Base-by-base conservation (phyloP, 768 basidiomycete species). In the Lactarius quietus region DNA sequence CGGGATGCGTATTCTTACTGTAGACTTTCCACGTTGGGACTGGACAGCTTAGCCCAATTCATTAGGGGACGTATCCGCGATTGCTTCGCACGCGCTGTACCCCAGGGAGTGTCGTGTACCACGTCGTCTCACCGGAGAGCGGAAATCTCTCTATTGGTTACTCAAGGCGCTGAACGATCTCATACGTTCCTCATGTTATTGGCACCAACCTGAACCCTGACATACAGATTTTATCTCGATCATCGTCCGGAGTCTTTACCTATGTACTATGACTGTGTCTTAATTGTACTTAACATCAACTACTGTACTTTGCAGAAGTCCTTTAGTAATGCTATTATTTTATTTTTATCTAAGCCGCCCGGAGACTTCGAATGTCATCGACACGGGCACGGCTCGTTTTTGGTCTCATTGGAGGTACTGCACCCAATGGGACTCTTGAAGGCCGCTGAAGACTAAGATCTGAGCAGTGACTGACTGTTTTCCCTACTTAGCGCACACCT, bases 401-500 rank as follows among this genome's bases (percentile, higher is more conserved):
- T n/a, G n/a, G n/a, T n/a, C n/a, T n/a, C n/a, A n/a, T n/a, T n/a
- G n/a, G n/a, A n/a, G n/a, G n/a, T n/a, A n/a, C n/a, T n/a, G n/a
- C n/a, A n/a, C n/a, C n/a, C n/a, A n/a, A n/a, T n/a, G n/a, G n/a
- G n/a, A n/a, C n/a, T n/a, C n/a, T n/a, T n/a, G n/a, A n/a, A n/a
- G n/a, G n/a, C n/a, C n/a, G n/a, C n/a, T n/a, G n/a, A n/a, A n/a
- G n/a, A n/a, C n/a, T n/a, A n/a, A n/a, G n/a, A n/a, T n/a, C n/a
- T n/a, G n/a, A n/a, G n/a, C n/a, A n/a, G n/a, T n/a, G n/a, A n/a
- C n/a, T n/a, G n/a, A n/a, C n/a, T n/a, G n/a, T n/a, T n/a, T n/a
- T n/a, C n/a, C n/a, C n/a, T n/a, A n/a, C n/a, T n/a, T n/a, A 89
- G 87, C 23, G 83, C 88, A 76, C 88, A 85, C 68, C 74, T 86